Evolutionary conservation across 75 land plant species (phyloP).

Genomic region (Chamaecyparis obtusa): DNA sequence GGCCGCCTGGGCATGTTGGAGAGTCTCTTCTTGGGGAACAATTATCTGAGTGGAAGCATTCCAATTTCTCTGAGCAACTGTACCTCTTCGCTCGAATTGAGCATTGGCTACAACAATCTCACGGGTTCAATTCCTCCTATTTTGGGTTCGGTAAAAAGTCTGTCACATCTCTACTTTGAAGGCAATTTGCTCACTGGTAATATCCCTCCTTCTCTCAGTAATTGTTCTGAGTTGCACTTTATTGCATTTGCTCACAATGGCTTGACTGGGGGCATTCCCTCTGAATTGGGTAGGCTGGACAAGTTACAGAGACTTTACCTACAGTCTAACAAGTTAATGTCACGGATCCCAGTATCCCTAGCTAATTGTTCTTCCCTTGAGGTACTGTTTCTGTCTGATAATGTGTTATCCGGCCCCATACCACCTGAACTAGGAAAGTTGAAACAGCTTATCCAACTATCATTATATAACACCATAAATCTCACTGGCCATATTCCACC

Average conservation of each 20-base stretch:
- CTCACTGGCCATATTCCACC: conserved; percentile 51
- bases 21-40: too few species aligned
- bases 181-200: too few species aligned
- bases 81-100: too few species aligned
- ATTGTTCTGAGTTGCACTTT: too few species aligned
- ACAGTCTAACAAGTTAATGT: conserved; percentile 37
- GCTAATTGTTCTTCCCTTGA: conserved; percentile 41
- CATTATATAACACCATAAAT: conserved; percentile 59
- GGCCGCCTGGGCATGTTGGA: too few species aligned
- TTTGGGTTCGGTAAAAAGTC: too few species aligned
- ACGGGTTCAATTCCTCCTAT: not conserved
- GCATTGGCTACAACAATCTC: not conserved
- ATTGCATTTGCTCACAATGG: not conserved
- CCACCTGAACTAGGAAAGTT: conserved; percentile 34
- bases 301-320: conserved; percentile 34
- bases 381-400: conserved; percentile 29
- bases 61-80: too few species aligned
- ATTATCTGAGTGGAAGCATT: too few species aligned
- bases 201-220: too few species aligned
- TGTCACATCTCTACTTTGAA: too few species aligned
- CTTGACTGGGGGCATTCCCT: conserved; percentile 53
- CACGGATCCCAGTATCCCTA: conserved; percentile 58
- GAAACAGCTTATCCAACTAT: conserved; percentile 32
- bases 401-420: conserved; percentile 44
- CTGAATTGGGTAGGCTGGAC: conserved; percentile 36